Percentiles rank a stretch among this genome's conserved stretches.
Evolutionary conservation across 257 asterid species (phyloP).

Genomic region (Cinchona pubescens): DNA sequence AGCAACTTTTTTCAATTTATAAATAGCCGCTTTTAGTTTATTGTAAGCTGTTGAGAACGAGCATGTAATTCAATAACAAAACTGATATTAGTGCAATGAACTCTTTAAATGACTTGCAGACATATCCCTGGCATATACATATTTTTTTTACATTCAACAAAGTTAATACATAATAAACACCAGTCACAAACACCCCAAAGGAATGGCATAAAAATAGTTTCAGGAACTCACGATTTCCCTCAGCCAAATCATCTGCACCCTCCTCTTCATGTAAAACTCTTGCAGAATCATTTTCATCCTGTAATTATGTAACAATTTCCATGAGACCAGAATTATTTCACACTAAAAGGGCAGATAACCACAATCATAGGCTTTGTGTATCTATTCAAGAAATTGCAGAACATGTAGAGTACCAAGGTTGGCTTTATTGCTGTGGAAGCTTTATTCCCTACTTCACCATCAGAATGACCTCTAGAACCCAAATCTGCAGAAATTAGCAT

Average conservation of each 20-base stretch:
- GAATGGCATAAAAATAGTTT: background rate
- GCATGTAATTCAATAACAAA: background rate
- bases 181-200: background rate
- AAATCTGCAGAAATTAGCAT: constrained; percentile 38
- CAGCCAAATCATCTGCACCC: constrained; percentile 35
- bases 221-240: constrained; percentile 53
- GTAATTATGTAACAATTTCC: constrained; percentile 8
- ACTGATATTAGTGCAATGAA: background rate
- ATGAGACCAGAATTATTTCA: background rate
- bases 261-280: constrained; percentile 36
- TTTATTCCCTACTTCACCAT: constrained; percentile 47
- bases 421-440: constrained; percentile 34
- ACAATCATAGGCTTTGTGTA: background rate
- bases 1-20: no score
- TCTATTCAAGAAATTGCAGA: background rate
- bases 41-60: no score
- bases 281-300: constrained; percentile 40
- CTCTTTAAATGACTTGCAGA: background rate
- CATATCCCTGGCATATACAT: background rate
- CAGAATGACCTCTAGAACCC: constrained; percentile 33
- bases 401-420: constrained; percentile 15
- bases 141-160: background rate
- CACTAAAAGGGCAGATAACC: background rate
- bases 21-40: no score
- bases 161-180: background rate